Evolutionary conservation across 2,329 filamentous ascomycete genomes (phyloP), one percentile per base, ranked within the genome.

Genomic region (Trichophyton mentagrophytes): DNA sequence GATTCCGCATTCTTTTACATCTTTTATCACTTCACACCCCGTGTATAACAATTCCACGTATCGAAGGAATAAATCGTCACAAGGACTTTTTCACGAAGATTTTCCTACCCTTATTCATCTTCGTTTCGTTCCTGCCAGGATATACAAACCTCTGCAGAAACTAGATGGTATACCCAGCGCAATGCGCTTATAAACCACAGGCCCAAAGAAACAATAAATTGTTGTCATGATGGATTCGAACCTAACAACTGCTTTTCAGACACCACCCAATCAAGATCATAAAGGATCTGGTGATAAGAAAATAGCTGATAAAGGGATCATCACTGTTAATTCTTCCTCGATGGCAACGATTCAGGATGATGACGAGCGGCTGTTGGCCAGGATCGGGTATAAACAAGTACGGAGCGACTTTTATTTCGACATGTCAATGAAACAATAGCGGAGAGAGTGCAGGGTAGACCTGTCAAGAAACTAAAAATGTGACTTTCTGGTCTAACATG

Each of bases 341-440:
- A 76, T 76, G 74, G 69, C 72, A 9, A 68, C 69, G 5, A 80
- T 81, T 62, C 71, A 77, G 42, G 77, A 85, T 66, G 80, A 84
- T 58, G 83, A 85, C 63, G 83, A 84, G 68, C 77, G 80, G 42
- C 71, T 85, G 30, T 74, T 85, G 20, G 81, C 81, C 61, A 78
- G 80, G 60, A 85, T 85, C 66, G 83, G 83, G 33, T 85, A 85
- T 68, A 82, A 79, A 65, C 83, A 85, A 72, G 83, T 84, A 72
- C 60, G 72, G 47, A 55, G 46, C 17, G 17, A 25, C 30, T 53
- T 58, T 63, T 30, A 61, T 36, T 55, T 38, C 3, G 20, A 20
- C 36, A 46, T 58, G 5, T 36, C 8, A 55, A 36, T 2, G 33
- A 20, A 20, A 13, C 20, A 4, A 11, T 20, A 30, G 17, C 9